Base-by-base conservation (phyloP, 768 basidiomycete species). In the Cystofilobasidium macerans region DNA sequence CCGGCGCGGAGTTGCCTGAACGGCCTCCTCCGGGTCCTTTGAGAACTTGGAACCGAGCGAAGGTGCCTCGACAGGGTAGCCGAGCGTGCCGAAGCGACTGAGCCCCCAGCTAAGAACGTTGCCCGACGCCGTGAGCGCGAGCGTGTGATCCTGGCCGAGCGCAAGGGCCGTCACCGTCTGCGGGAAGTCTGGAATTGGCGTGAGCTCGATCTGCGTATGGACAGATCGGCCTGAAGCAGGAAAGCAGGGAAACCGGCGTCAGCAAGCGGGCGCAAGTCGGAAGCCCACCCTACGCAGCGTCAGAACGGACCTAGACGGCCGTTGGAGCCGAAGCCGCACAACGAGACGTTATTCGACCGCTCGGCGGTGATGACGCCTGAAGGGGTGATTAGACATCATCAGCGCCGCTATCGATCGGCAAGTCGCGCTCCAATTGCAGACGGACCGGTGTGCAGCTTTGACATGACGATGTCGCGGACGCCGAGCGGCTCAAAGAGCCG, bases 61-160 rank as follows among this genome's bases (percentile, higher is more conserved):
- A 30, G 57, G 65, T 1, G 78, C 70, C 68, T 97, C 90, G 4
- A 94, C 80, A 3, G 82, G 77, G 70, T 95, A 95, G 14, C 94
- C 93, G 6, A 95, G 81, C 72, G 97, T 93, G 5, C 83, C 79
- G 74, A 92, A 94, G 18, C 90, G 82, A 70, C 93, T 93, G 30
- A 89, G 76, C 9, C 74, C 95, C 89, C 92, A 98, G 28, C 85
- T 90, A 43, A 86, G 82, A 3, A 97, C 83, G 72, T 92, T 89
- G 5, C 94, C 92, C 0, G 80, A 74, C 30, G 79, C 82, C 0
- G 91, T 93, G 33, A 98, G 78, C 1, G 84, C 87, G 33, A 98
- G 82, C 0, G 93, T 93, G 73, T 98, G 95, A 71, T 99, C 95
- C 74, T 94, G 94, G 14, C 89, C 93, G 9, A 92, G 79, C 0